Conservation (phyloP, 2,329 filamentous ascomycete species). For the Botrytis medusae region DNA sequence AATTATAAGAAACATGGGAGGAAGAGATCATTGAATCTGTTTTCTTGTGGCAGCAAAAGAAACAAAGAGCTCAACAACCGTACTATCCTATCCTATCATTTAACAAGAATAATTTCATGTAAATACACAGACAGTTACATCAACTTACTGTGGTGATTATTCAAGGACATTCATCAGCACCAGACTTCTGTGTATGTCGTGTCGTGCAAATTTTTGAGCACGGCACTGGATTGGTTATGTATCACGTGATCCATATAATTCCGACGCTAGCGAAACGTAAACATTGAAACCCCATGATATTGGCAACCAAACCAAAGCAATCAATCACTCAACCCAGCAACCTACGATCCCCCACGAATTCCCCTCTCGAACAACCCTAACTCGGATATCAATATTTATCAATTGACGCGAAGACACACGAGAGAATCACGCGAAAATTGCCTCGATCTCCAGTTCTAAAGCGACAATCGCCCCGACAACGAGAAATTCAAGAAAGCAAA, state of each 20-base stretch:
- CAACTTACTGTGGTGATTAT: background rate
- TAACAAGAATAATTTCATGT: background rate
- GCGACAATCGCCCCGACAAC: constrained; percentile 21
- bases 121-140: background rate
- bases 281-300: constrained; percentile 23
- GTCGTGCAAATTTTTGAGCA: background rate
- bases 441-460: background rate
- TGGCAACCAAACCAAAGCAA: background rate
- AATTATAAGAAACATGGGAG: background rate
- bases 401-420: constrained; percentile 35
- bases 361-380: background rate
- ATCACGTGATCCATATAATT: constrained; percentile 21
- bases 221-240: background rate
- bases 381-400: background rate
- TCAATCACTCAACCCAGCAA: constrained; percentile 10
- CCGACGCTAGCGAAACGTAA: constrained; percentile 18
- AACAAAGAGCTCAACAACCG: background rate
- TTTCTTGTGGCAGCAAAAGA: background rate
- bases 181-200: background rate
- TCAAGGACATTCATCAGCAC: background rate
- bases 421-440: constrained; percentile 24
- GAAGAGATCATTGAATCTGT: background rate
- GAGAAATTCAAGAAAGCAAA: constrained; percentile 29
- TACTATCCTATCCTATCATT: background rate
- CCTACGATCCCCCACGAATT: background rate